Evolutionary conservation across 148 eudicot species (phyloP), one percentile per base, ranked within the genome.

Genomic region (Selenicereus undatus): DNA sequence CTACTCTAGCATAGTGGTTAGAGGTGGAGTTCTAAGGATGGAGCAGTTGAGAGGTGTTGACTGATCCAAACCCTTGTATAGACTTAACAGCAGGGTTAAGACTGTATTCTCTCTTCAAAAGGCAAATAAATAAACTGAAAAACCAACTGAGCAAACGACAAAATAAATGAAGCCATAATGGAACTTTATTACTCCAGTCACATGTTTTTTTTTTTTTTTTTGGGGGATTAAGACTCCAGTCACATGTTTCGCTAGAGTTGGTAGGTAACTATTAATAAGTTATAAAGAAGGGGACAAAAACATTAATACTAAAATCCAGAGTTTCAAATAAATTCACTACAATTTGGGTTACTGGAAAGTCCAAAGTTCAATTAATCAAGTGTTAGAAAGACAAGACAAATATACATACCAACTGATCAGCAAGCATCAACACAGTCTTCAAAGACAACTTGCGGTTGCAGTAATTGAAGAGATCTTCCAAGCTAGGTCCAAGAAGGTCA

Each of bases 391-490:
- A 54, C 6, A 81, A 68, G 62, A 60, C 30, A 65, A 16, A 60
- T 68, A 74, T 27, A 84, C 86, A 6, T 86, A 88, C 89, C 29
- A 88, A 77, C 74, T 90, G 92, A 86, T 90, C 90, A 0, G 92
- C 92, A 75, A 90, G 92, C 92, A 90, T 90, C 84, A 90, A 78
- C 20, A 90, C 90, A 22, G 92, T 81, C 81, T 90, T 90, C 85
- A 88, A 79, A 36, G 90, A 45, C 76, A 90, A 76, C 78, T 82
- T 88, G 30, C 89, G 79, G 74, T 78, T 90, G 84, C 92, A 90
- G 51, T 90, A 88, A 79, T 90, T 90, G 45, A 90, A 90, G 11
- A 90, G 81, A 75, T 90, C 92, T 82, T 90, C 92, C 74, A 90
- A 86, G 73, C 92, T 90, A 7, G 90, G 90, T 51, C 92, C 92